phyloP scores from a whole-genome alignment of 2,329 filamentous ascomycete genomes.

The Colletotrichum euphorbiae region DNA sequence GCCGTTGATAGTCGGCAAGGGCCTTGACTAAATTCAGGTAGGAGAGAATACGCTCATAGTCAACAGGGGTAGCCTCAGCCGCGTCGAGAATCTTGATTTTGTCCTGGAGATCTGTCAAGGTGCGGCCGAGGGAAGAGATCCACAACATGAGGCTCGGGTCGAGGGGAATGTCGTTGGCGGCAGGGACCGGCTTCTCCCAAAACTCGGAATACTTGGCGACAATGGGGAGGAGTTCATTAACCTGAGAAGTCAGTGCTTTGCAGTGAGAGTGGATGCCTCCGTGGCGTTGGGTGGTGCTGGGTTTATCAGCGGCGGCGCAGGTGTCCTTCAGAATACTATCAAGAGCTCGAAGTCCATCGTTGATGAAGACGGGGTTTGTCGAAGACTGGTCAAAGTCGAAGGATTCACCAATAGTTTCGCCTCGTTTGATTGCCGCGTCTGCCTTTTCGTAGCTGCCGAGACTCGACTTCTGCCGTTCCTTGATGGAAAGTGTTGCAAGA shows the following conservation, averaged over 20 bases:
- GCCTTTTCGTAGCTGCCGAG: background rate
- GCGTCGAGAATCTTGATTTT: conserved; percentile 12
- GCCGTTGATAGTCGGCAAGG: conserved; percentile 30
- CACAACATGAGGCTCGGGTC: conserved; percentile 43
- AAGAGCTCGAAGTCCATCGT: conserved; percentile 15
- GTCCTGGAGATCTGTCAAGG: conserved; percentile 36
- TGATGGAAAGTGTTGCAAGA: no score
- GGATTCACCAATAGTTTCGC: background rate
- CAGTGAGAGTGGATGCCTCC: conserved; percentile 29
- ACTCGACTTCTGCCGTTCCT: no score
- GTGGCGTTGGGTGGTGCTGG: background rate
- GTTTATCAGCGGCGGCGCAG: background rate
- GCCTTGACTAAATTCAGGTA: conserved; percentile 10
- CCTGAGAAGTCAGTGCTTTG: conserved; percentile 31
- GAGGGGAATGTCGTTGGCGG: conserved; percentile 36
- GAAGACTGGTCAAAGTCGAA: conserved; percentile 19
- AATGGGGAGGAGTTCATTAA: conserved; percentile 41
- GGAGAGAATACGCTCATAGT: background rate
- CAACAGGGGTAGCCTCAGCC: background rate
- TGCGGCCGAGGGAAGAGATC: conserved; percentile 40
- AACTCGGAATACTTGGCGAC: conserved; percentile 41
- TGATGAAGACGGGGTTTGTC: conserved; percentile 15
- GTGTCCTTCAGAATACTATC: background rate
- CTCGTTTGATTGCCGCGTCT: background rate
- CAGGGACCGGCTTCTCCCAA: conserved; percentile 16